Percentiles rank a stretch among this genome's conserved stretches.
phyloP scores from a whole-genome alignment of 2,329 filamentous ascomycete genomes.

The Penicillium italicum region DNA sequence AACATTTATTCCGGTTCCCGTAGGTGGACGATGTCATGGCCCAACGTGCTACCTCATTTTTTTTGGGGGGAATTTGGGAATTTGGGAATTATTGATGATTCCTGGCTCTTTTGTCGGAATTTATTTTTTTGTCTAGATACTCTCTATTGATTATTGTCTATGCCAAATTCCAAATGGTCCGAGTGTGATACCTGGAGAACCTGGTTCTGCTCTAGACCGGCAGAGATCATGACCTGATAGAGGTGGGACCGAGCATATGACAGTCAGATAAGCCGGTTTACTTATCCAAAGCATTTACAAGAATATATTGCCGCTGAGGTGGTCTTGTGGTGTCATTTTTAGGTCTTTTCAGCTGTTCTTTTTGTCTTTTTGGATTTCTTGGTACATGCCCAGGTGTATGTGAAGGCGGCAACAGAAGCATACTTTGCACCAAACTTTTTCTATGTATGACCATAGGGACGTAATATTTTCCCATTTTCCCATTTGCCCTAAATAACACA shows the following conservation, averaged over 20 bases:
- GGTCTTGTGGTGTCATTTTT: too few species aligned
- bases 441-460: too few species aligned
- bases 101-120: background rate
- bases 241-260: slow-evolving; percentile 1
- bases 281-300: background rate
- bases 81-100: background rate
- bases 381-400: too few species aligned
- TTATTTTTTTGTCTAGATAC: background rate
- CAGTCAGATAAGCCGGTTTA: background rate
- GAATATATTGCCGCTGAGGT: too few species aligned
- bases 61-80: too few species aligned
- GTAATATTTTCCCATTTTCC: background rate
- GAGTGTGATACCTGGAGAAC: slow-evolving; percentile 1
- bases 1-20: slow-evolving; percentile 23
- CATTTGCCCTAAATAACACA: background rate
- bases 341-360: too few species aligned
- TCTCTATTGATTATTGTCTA: background rate
- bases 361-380: too few species aligned
- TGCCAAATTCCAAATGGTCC: background rate
- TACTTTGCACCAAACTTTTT: too few species aligned
- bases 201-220: background rate
- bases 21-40: slow-evolving; percentile 10
- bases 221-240: slow-evolving; percentile 1
- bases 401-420: too few species aligned
- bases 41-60: slow-evolving; percentile 1